phyloP scores from a whole-genome alignment of 2,329 filamentous ascomycete species.

The Cladophialophora chaetospira region DNA sequence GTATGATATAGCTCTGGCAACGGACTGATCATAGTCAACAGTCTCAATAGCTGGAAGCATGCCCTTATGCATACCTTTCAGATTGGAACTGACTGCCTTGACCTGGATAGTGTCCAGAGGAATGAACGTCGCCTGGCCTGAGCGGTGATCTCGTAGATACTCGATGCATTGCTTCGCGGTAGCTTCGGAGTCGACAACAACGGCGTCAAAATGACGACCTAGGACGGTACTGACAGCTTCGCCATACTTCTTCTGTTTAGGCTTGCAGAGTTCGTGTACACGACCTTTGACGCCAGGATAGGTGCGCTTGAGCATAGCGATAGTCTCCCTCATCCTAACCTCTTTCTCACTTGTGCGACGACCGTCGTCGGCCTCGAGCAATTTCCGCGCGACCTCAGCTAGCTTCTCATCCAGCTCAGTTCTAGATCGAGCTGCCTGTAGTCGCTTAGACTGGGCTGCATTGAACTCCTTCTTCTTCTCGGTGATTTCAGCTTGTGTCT shows the following conservation, averaged over 20 bases:
- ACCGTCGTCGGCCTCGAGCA: constrained; percentile 83
- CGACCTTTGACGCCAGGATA: constrained; percentile 90
- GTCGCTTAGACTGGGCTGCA: constrained; percentile 77
- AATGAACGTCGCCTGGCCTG: constrained; percentile 88
- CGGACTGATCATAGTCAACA: constrained; percentile 84
- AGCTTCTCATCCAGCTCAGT: constrained; percentile 93
- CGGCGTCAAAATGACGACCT: constrained; percentile 88
- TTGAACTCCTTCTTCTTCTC: constrained; percentile 90
- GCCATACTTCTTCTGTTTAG: constrained; percentile 95
- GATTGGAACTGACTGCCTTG: constrained; percentile 80
- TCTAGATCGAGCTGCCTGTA: constrained; percentile 75
- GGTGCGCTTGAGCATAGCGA: constrained; percentile 82
- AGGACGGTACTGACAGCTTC: constrained; percentile 91
- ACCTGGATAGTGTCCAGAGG: constrained; percentile 97
- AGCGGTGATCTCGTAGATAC: constrained; percentile 87
- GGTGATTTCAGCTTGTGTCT: constrained; percentile 76
- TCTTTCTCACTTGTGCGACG: constrained; percentile 85
- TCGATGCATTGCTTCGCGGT: constrained; percentile 92
- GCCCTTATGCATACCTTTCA: constrained; percentile 84
- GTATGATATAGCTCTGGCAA: constrained; percentile 91
- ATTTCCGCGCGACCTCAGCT: constrained; percentile 74
- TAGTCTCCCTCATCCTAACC: constrained; percentile 74
- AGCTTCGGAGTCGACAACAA: constrained; percentile 94
- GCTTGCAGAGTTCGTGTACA: constrained; percentile 87
- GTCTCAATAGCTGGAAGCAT: constrained; percentile 90